Percentiles rank a stretch among this genome's conserved stretches.
phyloP scores from a whole-genome alignment of 345 rosid genomes.

The Pistacia vera region DNA sequence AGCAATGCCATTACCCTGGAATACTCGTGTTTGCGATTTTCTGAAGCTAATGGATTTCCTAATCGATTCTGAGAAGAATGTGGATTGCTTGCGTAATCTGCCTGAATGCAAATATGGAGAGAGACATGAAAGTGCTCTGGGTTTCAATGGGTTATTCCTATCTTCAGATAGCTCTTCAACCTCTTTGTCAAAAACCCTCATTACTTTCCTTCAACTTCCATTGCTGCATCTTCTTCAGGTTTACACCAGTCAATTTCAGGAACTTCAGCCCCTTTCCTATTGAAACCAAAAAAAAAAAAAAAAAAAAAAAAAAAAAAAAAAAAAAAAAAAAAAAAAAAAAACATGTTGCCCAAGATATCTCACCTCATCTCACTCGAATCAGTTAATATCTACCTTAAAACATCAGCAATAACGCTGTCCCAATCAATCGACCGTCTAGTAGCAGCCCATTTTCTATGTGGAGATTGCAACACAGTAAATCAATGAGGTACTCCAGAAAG shows the following conservation, averaged over 20 bases:
- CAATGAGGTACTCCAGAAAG: constrained; percentile 73
- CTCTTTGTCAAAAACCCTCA: constrained; percentile 84
- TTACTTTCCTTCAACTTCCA: constrained; percentile 73
- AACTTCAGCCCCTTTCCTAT: constrained; percentile 88
- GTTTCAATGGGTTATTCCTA: constrained; percentile 84
- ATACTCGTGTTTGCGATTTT: no score
- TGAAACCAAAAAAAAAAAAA: constrained; percentile 12
- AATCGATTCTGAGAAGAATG: constrained; percentile 39
- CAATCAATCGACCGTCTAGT: constrained; percentile 49
- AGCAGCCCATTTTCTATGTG: constrained; percentile 49
- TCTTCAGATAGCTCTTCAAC: constrained; percentile 68
- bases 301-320: no score
- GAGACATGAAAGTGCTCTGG: constrained; percentile 81
- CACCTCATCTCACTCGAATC: constrained; percentile 7
- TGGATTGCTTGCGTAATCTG: constrained; percentile 50
- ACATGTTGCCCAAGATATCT: constrained; percentile 10
- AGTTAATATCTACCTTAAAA: constrained; percentile 55
- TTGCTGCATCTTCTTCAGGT: constrained; percentile 84
- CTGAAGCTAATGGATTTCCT: no score
- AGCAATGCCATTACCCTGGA: constrained; percentile 26
- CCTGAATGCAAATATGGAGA: constrained; percentile 95
- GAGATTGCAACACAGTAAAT: constrained; percentile 54
- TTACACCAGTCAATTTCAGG: constrained; percentile 87
- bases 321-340: constrained; percentile 5
- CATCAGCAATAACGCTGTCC: constrained; percentile 63